Percentiles rank a stretch among this genome's conserved stretches.
Evolutionary conservation across 768 basidiomycete genomes (phyloP).

Genomic region (Fomitopsis serialis): DNA sequence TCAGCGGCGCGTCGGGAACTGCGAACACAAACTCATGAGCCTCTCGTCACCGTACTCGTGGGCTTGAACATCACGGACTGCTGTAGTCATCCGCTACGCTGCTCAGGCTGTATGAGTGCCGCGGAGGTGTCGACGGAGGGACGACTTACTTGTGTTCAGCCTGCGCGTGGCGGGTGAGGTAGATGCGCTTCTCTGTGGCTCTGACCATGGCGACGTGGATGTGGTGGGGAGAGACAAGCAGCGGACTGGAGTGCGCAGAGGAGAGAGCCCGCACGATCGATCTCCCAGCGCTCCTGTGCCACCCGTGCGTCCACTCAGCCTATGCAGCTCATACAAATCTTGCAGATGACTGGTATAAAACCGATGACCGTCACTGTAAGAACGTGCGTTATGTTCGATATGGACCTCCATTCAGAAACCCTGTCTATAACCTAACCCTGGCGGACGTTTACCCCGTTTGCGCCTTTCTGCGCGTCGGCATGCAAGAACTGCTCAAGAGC

Average conservation of each 20-base stretch:
- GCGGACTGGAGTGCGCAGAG: neutral
- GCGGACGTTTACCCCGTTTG: neutral
- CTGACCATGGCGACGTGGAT: constrained; percentile 6
- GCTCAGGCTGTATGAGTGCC: neutral
- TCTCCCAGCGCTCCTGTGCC: too few species aligned
- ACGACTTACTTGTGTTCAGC: constrained; percentile 24
- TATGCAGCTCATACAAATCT: too few species aligned
- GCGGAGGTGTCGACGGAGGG: neutral
- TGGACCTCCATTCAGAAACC: too few species aligned
- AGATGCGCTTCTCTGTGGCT: constrained; percentile 23
- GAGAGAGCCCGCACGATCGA: too few species aligned
- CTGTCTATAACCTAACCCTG: too few species aligned
- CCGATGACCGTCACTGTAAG: too few species aligned
- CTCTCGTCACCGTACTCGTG: neutral
- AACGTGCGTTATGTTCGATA: too few species aligned
- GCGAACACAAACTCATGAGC: neutral
- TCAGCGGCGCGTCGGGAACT: constrained; percentile 24
- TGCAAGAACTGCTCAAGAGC: constrained; percentile 2
- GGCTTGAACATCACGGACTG: constrained; percentile 9
- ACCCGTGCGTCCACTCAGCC: too few species aligned
- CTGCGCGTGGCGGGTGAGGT: constrained; percentile 23
- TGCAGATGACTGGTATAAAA: too few species aligned
- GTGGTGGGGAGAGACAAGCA: neutral
- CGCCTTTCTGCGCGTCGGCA: neutral
- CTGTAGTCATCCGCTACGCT: constrained; percentile 21